Conservation (phyloP, 805 yeast species). For the Saccharomycopsis babjevae region DNA sequence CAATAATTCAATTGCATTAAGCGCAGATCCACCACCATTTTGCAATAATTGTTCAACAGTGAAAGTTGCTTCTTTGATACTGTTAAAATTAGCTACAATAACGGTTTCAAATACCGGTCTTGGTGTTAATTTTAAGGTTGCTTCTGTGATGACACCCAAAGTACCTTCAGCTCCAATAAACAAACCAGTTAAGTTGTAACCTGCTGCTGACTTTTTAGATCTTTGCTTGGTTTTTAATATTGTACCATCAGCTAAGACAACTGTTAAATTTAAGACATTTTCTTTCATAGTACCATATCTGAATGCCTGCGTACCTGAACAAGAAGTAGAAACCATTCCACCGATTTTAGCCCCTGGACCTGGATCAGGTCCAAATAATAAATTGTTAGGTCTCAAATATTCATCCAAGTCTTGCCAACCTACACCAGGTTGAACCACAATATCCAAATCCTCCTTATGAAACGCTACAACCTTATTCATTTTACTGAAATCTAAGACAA, state of each 20-base stretch:
- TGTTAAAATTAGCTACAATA: slow-evolving; percentile 57
- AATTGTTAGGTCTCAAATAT: slow-evolving; percentile 35
- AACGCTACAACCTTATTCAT: slow-evolving; percentile 50
- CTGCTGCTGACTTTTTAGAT: slow-evolving; percentile 72
- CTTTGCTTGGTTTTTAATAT: slow-evolving; percentile 62
- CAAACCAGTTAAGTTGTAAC: slow-evolving; percentile 67
- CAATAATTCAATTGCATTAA: slow-evolving; percentile 67
- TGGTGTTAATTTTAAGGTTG: slow-evolving; percentile 59
- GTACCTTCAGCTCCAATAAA: slow-evolving; percentile 77
- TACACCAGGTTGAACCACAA: slow-evolving; percentile 67
- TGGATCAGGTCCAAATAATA: slow-evolving; percentile 67
- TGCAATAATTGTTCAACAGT: slow-evolving; percentile 54
- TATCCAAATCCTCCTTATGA: slow-evolving; percentile 57
- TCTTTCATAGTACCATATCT: slow-evolving; percentile 76
- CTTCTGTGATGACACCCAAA: slow-evolving; percentile 67
- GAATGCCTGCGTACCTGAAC: slow-evolving; percentile 74
- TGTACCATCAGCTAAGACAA: slow-evolving; percentile 75
- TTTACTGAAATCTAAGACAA: slow-evolving; percentile 48
- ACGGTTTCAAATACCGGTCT: slow-evolving; percentile 58
- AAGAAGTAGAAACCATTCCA: slow-evolving; percentile 69
- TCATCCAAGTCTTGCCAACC: slow-evolving; percentile 68
- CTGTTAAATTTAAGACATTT: slow-evolving; percentile 56
- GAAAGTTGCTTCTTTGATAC: slow-evolving; percentile 59
- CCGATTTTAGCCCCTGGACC: slow-evolving; percentile 78
- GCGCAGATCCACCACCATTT: slow-evolving; percentile 53